phyloP scores from a whole-genome alignment of 768 basidiomycete species.

The Leccinum fibrillosum region DNA sequence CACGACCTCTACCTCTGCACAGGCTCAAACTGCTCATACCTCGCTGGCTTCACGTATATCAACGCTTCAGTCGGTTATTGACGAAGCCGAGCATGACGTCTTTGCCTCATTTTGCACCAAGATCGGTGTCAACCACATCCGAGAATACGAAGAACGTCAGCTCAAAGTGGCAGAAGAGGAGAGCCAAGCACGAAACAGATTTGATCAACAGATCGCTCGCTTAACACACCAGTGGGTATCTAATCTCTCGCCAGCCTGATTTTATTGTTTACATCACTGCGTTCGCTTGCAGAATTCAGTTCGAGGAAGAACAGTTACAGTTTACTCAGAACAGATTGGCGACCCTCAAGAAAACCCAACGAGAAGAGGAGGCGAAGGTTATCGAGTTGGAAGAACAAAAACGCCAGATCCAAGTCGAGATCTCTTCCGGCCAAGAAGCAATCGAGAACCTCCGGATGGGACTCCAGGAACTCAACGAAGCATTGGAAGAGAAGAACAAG shows the following conservation, averaged over 20 bases:
- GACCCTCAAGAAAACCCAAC: slow-evolving; percentile 49
- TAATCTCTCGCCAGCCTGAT: not conserved
- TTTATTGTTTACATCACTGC: slow-evolving; percentile 3
- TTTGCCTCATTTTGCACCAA: slow-evolving; percentile 76
- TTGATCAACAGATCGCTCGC: slow-evolving; percentile 82
- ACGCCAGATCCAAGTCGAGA: slow-evolving; percentile 51
- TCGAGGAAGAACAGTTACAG: slow-evolving; percentile 75
- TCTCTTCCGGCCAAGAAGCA: slow-evolving; percentile 52
- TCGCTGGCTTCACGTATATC: slow-evolving; percentile 54
- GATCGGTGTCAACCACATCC: slow-evolving; percentile 77
- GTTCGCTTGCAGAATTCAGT: slow-evolving; percentile 57
- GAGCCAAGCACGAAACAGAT: slow-evolving; percentile 77
- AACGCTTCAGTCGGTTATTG: slow-evolving; percentile 54
- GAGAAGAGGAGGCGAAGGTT: slow-evolving; percentile 53
- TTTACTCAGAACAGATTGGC: slow-evolving; percentile 59
- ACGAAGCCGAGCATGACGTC: slow-evolving; percentile 76
- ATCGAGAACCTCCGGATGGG: slow-evolving; percentile 59
- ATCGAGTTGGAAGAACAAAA: slow-evolving; percentile 54
- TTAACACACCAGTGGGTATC: slow-evolving; percentile 74
- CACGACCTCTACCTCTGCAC: not conserved
- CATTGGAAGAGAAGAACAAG: slow-evolving; percentile 70
- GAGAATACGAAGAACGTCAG: slow-evolving; percentile 92
- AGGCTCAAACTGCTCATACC: slow-evolving; percentile 56
- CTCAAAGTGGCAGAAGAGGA: slow-evolving; percentile 86
- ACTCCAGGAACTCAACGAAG: slow-evolving; percentile 58